Conservation (phyloP, 2,329 filamentous ascomycete species). For the Diaporthe velutina region DNA sequence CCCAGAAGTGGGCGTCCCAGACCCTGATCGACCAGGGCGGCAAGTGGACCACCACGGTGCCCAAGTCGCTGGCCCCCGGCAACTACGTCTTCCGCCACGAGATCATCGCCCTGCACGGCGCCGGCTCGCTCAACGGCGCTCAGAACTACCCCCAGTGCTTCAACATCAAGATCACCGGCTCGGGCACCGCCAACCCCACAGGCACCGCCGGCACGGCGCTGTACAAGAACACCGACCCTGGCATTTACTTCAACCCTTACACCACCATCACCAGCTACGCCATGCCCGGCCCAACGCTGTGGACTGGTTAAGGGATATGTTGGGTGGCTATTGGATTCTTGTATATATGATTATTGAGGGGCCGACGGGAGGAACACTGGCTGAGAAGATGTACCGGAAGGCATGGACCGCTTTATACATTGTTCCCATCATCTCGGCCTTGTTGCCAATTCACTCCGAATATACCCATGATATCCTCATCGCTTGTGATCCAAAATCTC, state of each 20-base stretch:
- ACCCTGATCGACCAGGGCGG: conserved; percentile 62
- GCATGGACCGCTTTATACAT: accelerated
- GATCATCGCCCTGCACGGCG: conserved; percentile 61
- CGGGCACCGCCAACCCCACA: conserved; percentile 47
- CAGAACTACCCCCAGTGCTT: conserved; percentile 64
- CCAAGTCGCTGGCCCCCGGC: conserved; percentile 50
- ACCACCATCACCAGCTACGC: conserved; percentile 42
- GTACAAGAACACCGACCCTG: conserved; percentile 44
- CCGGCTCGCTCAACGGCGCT: conserved; percentile 55
- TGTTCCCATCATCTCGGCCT: too few species aligned
- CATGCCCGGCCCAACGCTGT: conserved; percentile 47
- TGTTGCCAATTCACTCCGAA: neutral
- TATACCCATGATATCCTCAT: neutral
- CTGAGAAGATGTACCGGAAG: neutral
- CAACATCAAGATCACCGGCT: conserved; percentile 58
- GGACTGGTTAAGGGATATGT: neutral
- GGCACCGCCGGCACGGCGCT: conserved; percentile 46
- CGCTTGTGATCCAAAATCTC: accelerated
- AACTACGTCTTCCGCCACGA: conserved; percentile 64
- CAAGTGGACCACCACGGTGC: conserved; percentile 57
- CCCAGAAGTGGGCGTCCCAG: conserved; percentile 51
- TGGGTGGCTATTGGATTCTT: neutral
- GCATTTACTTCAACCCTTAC: conserved; percentile 47
- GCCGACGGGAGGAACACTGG: too few species aligned
- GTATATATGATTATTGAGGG: neutral